Evolutionary conservation across 1,284 basidiomycete species (phyloP).

Genomic region (Rhodotorula sp.): DNA sequence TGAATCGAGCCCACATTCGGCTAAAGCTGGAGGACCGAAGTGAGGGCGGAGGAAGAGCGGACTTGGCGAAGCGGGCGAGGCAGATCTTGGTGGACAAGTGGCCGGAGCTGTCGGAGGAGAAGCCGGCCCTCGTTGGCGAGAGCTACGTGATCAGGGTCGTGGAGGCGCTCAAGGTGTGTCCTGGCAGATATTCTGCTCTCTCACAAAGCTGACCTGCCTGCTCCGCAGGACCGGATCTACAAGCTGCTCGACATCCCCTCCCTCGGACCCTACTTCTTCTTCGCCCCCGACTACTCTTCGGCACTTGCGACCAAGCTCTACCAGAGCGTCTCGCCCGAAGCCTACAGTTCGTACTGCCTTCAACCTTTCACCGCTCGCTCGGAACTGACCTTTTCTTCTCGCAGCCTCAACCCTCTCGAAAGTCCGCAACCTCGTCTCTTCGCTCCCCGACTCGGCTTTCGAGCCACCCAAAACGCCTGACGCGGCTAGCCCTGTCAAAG

Average conservation of each 20-base stretch:
- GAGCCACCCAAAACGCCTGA: conserved; percentile 41
- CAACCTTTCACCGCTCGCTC: conserved; percentile 1
- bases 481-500: conserved; percentile 48
- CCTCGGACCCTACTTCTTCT: conserved; percentile 71
- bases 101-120: neutral
- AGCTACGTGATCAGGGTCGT: conserved; percentile 19
- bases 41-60: conserved; percentile 6
- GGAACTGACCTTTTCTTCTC: neutral
- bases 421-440: conserved; percentile 12
- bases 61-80: conserved; percentile 27
- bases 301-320: conserved; percentile 61
- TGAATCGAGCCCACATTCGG: conserved; percentile 74
- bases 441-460: conserved; percentile 24
- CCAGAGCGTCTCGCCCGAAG: conserved; percentile 51
- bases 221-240: conserved; percentile 64
- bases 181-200: too few species aligned
- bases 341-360: conserved; percentile 54
- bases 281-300: conserved; percentile 60
- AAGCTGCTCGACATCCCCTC: conserved; percentile 66
- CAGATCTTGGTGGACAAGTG: conserved; percentile 16
- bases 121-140: neutral
- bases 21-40: conserved; percentile 41
- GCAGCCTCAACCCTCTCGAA: conserved; percentile 33
- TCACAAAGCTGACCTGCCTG: neutral
- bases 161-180: conserved; percentile 26